Conservation (phyloP, 2,329 filamentous ascomycete species). For the Exophiala lecanii-corni region DNA sequence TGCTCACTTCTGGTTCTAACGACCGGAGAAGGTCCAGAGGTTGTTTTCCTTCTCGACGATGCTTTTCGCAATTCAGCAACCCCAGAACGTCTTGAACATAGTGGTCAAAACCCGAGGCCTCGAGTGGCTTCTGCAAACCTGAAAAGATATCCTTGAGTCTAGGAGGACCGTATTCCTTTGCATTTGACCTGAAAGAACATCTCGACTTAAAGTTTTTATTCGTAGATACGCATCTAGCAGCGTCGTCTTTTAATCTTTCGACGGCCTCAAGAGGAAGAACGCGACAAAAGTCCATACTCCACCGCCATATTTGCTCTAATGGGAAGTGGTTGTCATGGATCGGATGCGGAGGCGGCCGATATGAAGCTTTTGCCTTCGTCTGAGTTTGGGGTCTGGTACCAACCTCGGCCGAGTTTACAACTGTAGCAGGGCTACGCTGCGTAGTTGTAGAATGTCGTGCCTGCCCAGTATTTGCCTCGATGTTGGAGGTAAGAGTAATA, state of each 20-base stretch:
- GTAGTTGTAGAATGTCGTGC: not conserved
- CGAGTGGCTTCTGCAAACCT: not conserved
- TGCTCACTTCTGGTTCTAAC: no score
- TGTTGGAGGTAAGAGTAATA: no score
- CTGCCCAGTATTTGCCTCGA: not conserved
- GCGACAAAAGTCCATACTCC: not conserved
- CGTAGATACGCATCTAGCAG: constrained; percentile 1
- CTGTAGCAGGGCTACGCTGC: not conserved
- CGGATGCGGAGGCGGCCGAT: not conserved
- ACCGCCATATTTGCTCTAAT: not conserved
- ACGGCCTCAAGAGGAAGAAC: constrained; percentile 6
- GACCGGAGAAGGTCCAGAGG: no score
- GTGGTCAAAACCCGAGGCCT: not conserved
- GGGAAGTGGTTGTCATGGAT: not conserved
- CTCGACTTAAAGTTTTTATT: not conserved
- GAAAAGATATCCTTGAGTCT: not conserved
- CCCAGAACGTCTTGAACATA: not conserved
- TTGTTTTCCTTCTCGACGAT: no score
- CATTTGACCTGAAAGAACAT: not conserved
- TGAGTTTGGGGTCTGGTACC: no score
- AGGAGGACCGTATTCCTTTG: not conserved
- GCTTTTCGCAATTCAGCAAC: not conserved
- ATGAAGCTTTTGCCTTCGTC: not conserved
- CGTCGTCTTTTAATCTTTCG: constrained; percentile 3
- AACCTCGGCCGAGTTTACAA: no score